Percentiles rank a stretch among this genome's conserved stretches.
These are phyloP conservation scores for Quercus tomentella DNA, from an alignment of 331 rosid genomes.

Conservation along the genomic window DNA sequence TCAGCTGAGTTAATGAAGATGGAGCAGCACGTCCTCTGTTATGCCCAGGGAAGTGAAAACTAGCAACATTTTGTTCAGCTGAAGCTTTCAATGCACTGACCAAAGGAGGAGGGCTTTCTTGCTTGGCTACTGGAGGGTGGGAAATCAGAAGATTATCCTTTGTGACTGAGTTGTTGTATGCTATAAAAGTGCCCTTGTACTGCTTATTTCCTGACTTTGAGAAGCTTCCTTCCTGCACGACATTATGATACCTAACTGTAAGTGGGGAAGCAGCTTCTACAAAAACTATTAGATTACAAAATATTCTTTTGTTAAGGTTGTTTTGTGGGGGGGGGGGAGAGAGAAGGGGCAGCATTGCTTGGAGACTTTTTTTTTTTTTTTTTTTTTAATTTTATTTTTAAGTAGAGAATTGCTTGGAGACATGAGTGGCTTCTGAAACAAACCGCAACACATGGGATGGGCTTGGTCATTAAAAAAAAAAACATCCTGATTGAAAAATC, in stretches of 20 bases:
- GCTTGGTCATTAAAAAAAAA: too few relatives aligned
- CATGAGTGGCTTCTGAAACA: too few relatives aligned
- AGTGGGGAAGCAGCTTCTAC: background rate
- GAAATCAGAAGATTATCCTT: constrained; percentile 16
- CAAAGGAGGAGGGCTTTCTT: constrained; percentile 45
- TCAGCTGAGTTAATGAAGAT: constrained; percentile 49
- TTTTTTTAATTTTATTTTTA: too few relatives aligned
- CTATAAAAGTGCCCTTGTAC: constrained; percentile 11
- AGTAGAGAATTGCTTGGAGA: too few relatives aligned
- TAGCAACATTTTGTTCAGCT: constrained; percentile 53
- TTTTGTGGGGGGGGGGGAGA: too few relatives aligned
- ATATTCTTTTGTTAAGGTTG: background rate
- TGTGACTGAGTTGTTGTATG: constrained; percentile 2
- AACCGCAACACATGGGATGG: too few relatives aligned
- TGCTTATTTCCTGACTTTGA: background rate
- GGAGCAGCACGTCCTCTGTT: constrained; percentile 87
- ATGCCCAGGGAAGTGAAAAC: constrained; percentile 94
- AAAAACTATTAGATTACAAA: background rate
- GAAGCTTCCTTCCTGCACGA: constrained; percentile 33
- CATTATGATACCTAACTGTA: background rate
- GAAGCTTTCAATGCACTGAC: constrained; percentile 66
- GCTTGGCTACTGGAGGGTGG: constrained; percentile 10
- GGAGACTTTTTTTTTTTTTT: too few relatives aligned
- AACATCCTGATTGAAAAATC: too few relatives aligned
- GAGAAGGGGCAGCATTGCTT: too few relatives aligned